A percentile compares a stretch with the other conserved stretches of the same genome.
These are phyloP conservation scores for Lodderomyces parapsilosis DNA, from an alignment of 1,139 yeast genomes.

Conservation along the genomic window DNA sequence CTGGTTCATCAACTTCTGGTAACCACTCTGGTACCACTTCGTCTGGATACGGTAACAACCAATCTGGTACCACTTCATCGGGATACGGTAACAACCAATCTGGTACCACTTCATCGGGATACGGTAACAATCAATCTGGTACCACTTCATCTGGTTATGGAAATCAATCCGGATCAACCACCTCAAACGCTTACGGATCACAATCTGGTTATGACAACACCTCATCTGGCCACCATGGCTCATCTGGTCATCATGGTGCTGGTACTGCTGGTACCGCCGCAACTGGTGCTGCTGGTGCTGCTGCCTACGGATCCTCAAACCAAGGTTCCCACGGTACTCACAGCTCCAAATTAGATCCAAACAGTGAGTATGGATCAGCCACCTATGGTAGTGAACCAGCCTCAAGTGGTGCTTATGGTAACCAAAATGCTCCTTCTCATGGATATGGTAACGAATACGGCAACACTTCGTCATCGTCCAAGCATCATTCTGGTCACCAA, in stretches of 20 bases:
- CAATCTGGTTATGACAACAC: conserved; percentile 6
- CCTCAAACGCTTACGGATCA: conserved; percentile 2
- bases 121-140: conserved; percentile 9
- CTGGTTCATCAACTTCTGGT: conserved; percentile 7
- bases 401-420: conserved; percentile 6
- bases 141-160: conserved; percentile 8
- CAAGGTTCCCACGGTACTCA: conserved; percentile 2
- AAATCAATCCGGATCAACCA: conserved; percentile 3
- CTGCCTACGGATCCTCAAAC: conserved; percentile 7
- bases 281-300: conserved; percentile 7
- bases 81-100: conserved; percentile 8
- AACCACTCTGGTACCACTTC: conserved; percentile 4
- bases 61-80: conserved; percentile 3
- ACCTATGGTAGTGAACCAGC: conserved; percentile 4
- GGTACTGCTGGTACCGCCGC: conserved; percentile 7
- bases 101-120: conserved; percentile 8
- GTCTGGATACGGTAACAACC: conserved; percentile 5
- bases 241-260: conserved; percentile 4
- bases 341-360: conserved; percentile 2
- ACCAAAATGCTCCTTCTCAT: conserved; percentile 6
- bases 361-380: not conserved
- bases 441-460: conserved; percentile 3
- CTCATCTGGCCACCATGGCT: conserved; percentile 5
- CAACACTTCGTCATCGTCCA: not conserved
- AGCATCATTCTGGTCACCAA: conserved; percentile 4